Evolutionary conservation across 2,329 filamentous ascomycete species (phyloP), one percentile per base, ranked within the genome.

Genomic region (Calonectria multiphialidica): DNA sequence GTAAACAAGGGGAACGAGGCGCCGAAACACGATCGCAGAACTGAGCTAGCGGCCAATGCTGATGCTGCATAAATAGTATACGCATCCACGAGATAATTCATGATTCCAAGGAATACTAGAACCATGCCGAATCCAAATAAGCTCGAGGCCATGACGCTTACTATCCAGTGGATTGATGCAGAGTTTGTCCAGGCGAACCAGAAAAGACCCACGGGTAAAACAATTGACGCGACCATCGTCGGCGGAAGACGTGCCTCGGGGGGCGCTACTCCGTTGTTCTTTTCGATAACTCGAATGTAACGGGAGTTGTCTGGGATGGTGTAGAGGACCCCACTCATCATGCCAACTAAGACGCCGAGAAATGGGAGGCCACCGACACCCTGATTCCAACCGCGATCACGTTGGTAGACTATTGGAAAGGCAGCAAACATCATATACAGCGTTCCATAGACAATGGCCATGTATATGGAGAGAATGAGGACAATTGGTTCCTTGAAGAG

Each of bases 41-140:
- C 72, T 0, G 77, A 68, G 23, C 77, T 78, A 13, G 93, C 93
- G 2, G 94, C 94, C 6, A 96, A 85, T 0, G 92, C 93, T 0
- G 92, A 94, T 0, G 94, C 94, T 0, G 95, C 94, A 73, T 93
- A 96, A 75, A 96, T 92, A 62, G 92, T 92, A 81, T 95, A 92
- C 1, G 90, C 84, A 79, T 94, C 93, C 74, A 94, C 90, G 13
- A 94, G 87, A 81, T 94, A 94, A 82, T 90, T 92, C 79, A 91
- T 88, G 44, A 91, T 83, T 3, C 86, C 86, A 15, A 94, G 83
- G 84, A 94, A 94, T 25, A 94, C 90, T 21, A 93, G 83, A 0
- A 93, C 89, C 64, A 89, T 81, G 8, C 88, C 91, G 74, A 87
- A 80, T 65, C 92, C 91, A 70, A 93, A 87, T 49, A 88, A 84